Conservation (phyloP, 2,329 filamentous ascomycete species). For the Cercospora sp. region DNA sequence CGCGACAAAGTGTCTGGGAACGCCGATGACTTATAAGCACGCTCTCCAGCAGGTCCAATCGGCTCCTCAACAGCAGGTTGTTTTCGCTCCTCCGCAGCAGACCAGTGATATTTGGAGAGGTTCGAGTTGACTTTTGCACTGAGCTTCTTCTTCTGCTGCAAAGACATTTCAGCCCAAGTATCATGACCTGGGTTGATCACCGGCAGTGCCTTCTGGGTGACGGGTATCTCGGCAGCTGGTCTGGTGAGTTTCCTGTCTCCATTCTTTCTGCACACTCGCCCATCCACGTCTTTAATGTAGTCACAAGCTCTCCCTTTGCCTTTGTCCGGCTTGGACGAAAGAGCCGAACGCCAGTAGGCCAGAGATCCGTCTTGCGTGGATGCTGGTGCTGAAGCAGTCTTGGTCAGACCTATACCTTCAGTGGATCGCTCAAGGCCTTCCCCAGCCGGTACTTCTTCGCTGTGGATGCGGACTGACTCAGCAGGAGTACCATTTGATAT, state of each 20-base stretch:
- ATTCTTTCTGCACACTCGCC: not conserved
- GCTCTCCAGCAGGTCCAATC: conserved; percentile 15
- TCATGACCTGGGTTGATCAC: conserved; percentile 17
- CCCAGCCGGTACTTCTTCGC: not conserved
- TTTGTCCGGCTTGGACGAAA: not conserved
- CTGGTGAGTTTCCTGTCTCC: not conserved
- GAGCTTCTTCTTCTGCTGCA: conserved; percentile 9
- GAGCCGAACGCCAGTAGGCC: not conserved
- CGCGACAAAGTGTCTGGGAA: not conserved
- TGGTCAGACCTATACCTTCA: not conserved
- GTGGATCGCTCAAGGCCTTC: not conserved
- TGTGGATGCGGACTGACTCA: not conserved
- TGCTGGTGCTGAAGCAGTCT: not conserved
- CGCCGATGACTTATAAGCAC: not conserved
- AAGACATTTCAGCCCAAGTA: conserved; percentile 13
- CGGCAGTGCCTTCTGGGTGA: not conserved
- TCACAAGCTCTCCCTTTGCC: conserved; percentile 5
- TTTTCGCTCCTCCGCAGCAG: conserved; percentile 5
- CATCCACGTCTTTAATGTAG: conserved; percentile 1
- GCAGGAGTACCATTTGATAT: not conserved
- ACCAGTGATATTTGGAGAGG: conserved; percentile 13
- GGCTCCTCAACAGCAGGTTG: conserved; percentile 9
- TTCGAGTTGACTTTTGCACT: conserved; percentile 11
- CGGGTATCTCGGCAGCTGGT: not conserved
- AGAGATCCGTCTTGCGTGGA: not conserved